Base-by-base conservation (phyloP, 768 basidiomycete species). In the Xerocomus spinulosus region DNA sequence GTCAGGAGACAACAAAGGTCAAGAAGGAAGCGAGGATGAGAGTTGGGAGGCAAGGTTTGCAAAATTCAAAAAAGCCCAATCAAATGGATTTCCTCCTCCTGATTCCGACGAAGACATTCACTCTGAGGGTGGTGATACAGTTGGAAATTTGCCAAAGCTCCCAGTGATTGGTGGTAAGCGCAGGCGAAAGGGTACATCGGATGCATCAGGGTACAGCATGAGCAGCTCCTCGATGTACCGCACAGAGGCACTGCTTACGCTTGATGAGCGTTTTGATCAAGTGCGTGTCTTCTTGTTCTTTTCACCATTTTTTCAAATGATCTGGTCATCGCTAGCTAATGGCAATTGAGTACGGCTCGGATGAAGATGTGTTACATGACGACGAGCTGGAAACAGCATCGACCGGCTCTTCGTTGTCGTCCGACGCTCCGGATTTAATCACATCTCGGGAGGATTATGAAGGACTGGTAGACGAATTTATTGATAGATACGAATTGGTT, bases 191-290 rank as follows among this genome's bases (percentile, higher is more conserved):
- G 83, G 82, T 3, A 74, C 82, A 0, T 92, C 88, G 42, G 87
- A 92, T 53, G 92, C 90, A 9, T 92, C 90, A 18, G 93, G 91
- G 12, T 95, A 95, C 74, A 91, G 87, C 63, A 97, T 99, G 93
- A 95, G 89, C 65, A 93, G 91, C 58, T 92, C 92, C 3, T 92
- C 92, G 13, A 92, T 98, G 88, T 88, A 81, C 70, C 81, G 96
- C 37, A 98, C 90, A 54, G 87, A 92, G 56, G 84, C 91, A 1
- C 69, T 98, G 24, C 81, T 89, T 43, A 86, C 83, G 2, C 73
- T 99, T 35, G 96, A 99, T 61, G 92, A 97, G 61, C 79, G 84
- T 10, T 99, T 98, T 62, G 94, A 98, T 58, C 83, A 92, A 76
- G 96, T 92, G 55, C 52, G 76, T 59, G 17, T 21, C 33, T 45